Conservation (phyloP, 805 yeast species). For the Torulaspora quercuum region DNA sequence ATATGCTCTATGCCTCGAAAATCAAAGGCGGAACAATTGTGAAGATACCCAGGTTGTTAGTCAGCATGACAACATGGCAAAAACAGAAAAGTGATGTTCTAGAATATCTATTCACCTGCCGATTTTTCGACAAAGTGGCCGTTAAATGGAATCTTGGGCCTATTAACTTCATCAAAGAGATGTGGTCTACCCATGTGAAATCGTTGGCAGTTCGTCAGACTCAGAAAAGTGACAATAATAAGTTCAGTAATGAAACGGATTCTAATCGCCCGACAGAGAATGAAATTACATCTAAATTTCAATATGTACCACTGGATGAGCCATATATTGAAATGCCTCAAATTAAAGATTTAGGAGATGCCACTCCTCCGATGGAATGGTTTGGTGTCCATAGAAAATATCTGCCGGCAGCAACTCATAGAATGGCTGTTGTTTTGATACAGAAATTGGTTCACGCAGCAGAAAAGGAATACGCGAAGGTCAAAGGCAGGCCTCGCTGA, state of each 20-base stretch:
- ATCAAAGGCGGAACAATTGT: constrained; percentile 80
- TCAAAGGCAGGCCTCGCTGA: constrained; percentile 40
- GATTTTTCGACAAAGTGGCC: constrained; percentile 86
- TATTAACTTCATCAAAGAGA: constrained; percentile 81
- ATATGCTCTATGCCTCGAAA: constrained; percentile 50
- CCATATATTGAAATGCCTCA: constrained; percentile 89
- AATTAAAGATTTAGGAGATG: constrained; percentile 86
- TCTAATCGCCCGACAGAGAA: constrained; percentile 38
- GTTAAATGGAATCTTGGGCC: constrained; percentile 94
- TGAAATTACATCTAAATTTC: constrained; percentile 37
- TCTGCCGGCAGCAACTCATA: constrained; percentile 85
- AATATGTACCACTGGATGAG: constrained; percentile 58
- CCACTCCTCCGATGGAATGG: constrained; percentile 98
- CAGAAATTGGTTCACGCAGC: constrained; percentile 73
- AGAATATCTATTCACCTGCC: constrained; percentile 63
- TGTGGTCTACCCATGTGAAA: constrained; percentile 83
- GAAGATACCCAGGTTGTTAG: constrained; percentile 68
- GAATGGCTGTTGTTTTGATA: constrained; percentile 65
- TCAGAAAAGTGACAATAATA: constrained; percentile 31
- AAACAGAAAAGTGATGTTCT: constrained; percentile 48
- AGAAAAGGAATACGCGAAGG: constrained; percentile 43
- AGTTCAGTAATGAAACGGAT: constrained; percentile 17
- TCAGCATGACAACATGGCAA: constrained; percentile 76
- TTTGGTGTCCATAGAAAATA: constrained; percentile 86
- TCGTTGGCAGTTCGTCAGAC: constrained; percentile 63